Percentiles rank a stretch among this genome's conserved stretches.
These are phyloP conservation scores for Backusella circina DNA, from an alignment of 192 early-diverging fungal genomes.

Conservation along the genomic window DNA sequence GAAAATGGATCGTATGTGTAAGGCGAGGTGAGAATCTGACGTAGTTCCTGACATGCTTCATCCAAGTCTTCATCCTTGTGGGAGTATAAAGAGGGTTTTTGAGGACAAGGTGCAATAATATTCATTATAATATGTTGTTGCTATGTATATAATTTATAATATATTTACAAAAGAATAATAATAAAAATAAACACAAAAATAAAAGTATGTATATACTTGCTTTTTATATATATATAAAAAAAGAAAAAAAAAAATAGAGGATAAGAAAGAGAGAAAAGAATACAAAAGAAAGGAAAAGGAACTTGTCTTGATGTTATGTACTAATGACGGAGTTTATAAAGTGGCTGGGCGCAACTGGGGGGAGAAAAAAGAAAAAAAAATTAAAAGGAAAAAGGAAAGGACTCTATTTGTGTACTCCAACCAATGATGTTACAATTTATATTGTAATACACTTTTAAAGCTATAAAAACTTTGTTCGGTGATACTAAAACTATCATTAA, in stretches of 20 bases:
- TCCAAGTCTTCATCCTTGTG: not conserved
- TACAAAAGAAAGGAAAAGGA: not conserved
- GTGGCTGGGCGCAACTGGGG: not conserved
- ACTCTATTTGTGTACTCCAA: not conserved
- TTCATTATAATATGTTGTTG: not conserved
- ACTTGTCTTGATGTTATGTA: not conserved
- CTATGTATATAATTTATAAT: not conserved
- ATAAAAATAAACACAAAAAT: not conserved
- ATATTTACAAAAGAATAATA: not conserved
- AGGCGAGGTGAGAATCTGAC: conserved; percentile 7
- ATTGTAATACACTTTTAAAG: not conserved
- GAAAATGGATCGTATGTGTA: not conserved
- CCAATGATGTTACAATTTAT: conserved; percentile 3
- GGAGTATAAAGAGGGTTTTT: conserved; percentile 9
- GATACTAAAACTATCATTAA: not conserved
- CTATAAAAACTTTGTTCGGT: not conserved
- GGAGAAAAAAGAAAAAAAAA: not conserved
- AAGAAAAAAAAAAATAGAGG: not conserved
- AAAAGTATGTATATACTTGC: not conserved
- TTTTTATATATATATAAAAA: not conserved
- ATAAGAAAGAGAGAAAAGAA: not conserved
- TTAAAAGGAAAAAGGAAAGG: not conserved
- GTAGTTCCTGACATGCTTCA: conserved; percentile 14
- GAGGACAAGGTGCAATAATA: conserved; percentile 12
- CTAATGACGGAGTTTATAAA: conserved; percentile 2